Evolutionary conservation across 768 basidiomycete genomes (phyloP), one percentile per base, ranked within the genome.

Genomic region (Amanita molliuscula): DNA sequence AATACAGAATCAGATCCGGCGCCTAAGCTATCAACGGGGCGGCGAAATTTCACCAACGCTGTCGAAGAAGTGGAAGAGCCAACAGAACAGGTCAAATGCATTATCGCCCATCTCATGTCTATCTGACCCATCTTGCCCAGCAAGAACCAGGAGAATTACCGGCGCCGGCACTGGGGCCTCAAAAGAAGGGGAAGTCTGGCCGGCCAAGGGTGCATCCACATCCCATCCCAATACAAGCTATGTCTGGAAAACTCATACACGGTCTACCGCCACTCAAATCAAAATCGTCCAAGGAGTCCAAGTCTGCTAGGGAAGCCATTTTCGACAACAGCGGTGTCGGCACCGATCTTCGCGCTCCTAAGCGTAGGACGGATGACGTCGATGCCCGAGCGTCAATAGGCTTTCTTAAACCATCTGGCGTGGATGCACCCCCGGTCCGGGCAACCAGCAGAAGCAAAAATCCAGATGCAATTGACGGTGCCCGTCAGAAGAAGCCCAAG

Each of bases 361-460:
- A 41, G 20, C 38, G 21, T 21, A 41, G 11, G 8, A 36, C 54
- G 16, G 50, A 53, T 21, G 8, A 49, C 23, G 38, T 8, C 29
- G 21, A 37, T 8, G 51, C 36, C 11, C 1, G 6, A 4, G 13
- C 34, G 6, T 18, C 35, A n/a, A 37, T 40, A 20, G 55, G 48
- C 6, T 81, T 81, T 61, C 54, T 79, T 52, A 81, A 78, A 55
- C 80, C 80, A 28, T 65, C 70, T 38, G 79, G 78, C 26, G 71
- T 82, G 15, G 79, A 81, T 51, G 76, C 68, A 36, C 75, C 72
- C 29, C 62, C 67, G 47, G 41, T n/a, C n/a, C n/a, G n/a, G n/a
- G n/a, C n/a, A n/a, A n/a, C 15, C 15, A 48, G 21, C 53, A 50
- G 53, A 49, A 54, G 47, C 38, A 28, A 40, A 47, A 15, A 31